phyloP scores from a whole-genome alignment of 2,329 filamentous ascomycete genomes.

The Cercospora sojina region DNA sequence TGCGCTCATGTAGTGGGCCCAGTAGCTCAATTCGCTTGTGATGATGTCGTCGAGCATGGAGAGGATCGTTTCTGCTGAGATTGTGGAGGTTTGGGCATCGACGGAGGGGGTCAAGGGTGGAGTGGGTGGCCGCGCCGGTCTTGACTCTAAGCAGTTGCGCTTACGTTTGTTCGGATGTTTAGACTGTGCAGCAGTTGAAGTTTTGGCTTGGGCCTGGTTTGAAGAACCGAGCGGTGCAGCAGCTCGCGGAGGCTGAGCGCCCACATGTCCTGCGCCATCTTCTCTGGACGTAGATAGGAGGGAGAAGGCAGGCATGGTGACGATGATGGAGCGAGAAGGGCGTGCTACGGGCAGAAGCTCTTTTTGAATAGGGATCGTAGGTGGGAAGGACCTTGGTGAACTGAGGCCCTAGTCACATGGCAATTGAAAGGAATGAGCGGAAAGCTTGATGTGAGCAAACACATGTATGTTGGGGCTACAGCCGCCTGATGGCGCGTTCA shows the following conservation, averaged over 20 bases:
- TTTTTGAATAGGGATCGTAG: not conserved
- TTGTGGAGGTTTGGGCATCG: not conserved
- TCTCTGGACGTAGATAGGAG: not conserved
- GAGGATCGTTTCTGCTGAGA: not conserved
- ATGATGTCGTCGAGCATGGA: conserved; percentile 9
- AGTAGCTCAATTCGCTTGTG: conserved; percentile 14
- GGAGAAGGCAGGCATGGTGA: not conserved
- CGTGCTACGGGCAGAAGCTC: not conserved
- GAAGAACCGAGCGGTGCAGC: not conserved
- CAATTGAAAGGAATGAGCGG: not conserved
- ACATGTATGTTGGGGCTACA: not conserved
- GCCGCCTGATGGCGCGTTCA: not conserved
- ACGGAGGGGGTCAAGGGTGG: not conserved
- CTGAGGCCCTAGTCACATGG: not conserved
- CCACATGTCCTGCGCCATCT: not conserved
- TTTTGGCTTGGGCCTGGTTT: not conserved
- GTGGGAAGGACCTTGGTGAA: not conserved
- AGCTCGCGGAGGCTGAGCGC: not conserved
- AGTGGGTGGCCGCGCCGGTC: not conserved
- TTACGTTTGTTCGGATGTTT: not conserved
- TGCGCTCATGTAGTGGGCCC: conserved; percentile 14
- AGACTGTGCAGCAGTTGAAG: not conserved
- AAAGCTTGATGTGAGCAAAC: not conserved
- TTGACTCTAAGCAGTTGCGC: not conserved
- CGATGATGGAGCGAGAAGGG: not conserved